Base-by-base conservation (phyloP, 139 green algal genomes). In the Chlamydomonas eustigma region DNA sequence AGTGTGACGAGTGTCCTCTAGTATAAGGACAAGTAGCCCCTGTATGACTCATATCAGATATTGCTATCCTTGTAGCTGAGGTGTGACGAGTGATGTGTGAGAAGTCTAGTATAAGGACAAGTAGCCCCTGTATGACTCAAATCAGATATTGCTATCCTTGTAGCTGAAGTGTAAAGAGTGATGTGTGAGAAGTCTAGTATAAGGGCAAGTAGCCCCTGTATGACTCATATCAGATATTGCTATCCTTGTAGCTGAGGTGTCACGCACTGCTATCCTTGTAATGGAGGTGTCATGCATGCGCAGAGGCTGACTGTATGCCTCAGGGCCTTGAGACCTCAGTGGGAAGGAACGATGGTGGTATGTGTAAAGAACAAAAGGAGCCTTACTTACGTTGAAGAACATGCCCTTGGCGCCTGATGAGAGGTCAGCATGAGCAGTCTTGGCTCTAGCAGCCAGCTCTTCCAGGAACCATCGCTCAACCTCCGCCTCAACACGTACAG, bases 401-500 rank as follows among this genome's bases (percentile, higher is more conserved):
- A 28, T 35, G 52, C 52, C 18, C 12, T 31, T 22, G 32, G 52
- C 6, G 4, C 12, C 12, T 28, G 52, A 8, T 5, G 18, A 39
- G 30, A n/a, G 71, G n/a, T 37, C 4, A 51, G 39, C 22, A 72
- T 64, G 37, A 18, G 39, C 69, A 36, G 69, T 69, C 28, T 71
- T 51, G 1, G 75, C 75, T 0, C 79, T 50, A 3, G 71, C 75
- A 22, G 28, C 12, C 33, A 90, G 67, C 70, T 85, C 68, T 1
- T 79, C 82, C 72, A 93, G 35, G 37, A 76, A 86, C 73, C 93
- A 76, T 12, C 64, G 37, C 71, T 74, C 34, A n/a, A 77, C 39
- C 25, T 66, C 77, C 2, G 64, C 71, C 24, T 72, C 77, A n/a
- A 31, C 2, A 30, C 58, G 35, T 28, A 72, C 32, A 5, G 8